phyloP scores from a whole-genome alignment of 1,284 basidiomycete species.

The Trichosporon coremiiforme region DNA sequence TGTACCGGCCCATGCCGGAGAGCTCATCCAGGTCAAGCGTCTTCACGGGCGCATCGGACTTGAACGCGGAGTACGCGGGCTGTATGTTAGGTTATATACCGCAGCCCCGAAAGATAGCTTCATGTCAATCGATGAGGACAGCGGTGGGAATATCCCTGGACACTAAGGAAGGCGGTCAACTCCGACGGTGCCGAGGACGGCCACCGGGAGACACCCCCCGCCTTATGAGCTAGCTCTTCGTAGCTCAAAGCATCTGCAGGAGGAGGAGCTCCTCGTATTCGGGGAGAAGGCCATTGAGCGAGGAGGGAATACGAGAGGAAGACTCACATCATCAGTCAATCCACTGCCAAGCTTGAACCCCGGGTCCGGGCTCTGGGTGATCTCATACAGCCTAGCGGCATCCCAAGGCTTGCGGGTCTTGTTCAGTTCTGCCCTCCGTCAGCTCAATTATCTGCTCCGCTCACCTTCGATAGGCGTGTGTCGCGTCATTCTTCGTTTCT shows the following conservation, averaged over 20 bases:
- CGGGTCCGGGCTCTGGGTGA: conserved; percentile 61
- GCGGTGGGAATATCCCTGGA: no score
- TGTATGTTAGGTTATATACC: no score
- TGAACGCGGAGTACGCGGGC: conserved; percentile 53
- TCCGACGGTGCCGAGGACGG: no score
- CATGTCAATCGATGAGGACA: no score
- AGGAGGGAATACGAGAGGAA: neutral
- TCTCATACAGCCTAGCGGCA: neutral
- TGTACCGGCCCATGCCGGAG: conserved; percentile 50
- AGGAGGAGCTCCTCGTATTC: no score
- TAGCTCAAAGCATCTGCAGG: no score
- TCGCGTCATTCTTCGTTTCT: conserved; percentile 1
- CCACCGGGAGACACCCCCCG: no score
- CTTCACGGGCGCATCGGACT: conserved; percentile 58
- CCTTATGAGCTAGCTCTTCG: no score
- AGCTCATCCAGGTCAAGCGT: conserved; percentile 62
- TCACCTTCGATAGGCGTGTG: conserved; percentile 9
- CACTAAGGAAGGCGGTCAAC: neutral
- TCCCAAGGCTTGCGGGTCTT: conserved; percentile 20
- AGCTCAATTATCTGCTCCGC: neutral
- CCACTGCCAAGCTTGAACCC: conserved; percentile 64
- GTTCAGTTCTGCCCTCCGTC: conserved; percentile 19
- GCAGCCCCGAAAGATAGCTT: no score
- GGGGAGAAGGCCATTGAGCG: no score
- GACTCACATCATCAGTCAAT: conserved; percentile 51